Conservation (phyloP, 2,329 filamentous ascomycete genomes). For the Sporothrix humicola region DNA sequence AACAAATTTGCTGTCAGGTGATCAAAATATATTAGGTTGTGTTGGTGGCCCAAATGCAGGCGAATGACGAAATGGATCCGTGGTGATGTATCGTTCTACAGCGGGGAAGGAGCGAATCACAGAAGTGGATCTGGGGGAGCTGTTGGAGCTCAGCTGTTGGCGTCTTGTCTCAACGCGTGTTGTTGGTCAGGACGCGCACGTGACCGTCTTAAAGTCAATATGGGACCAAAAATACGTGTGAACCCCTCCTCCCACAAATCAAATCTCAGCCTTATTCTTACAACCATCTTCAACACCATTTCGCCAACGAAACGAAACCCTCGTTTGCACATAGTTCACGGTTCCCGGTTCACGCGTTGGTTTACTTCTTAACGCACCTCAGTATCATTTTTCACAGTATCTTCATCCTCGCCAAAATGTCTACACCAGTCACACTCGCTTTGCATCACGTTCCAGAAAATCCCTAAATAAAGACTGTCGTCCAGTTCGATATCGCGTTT, state of each 20-base stretch:
- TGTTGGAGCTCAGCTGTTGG: conserved; percentile 13
- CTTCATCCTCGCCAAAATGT: conserved; percentile 16
- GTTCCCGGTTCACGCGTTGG: not conserved
- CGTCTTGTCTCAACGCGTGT: not conserved
- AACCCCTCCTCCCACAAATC: not conserved
- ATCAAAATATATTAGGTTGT: not conserved
- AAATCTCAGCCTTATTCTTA: conserved; percentile 5
- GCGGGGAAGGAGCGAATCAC: conserved; percentile 1
- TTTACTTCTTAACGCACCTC: not conserved
- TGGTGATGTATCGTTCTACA: not conserved
- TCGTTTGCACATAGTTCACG: not conserved
- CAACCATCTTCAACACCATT: not conserved
- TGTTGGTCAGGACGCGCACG: not conserved
- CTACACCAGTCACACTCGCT: not conserved
- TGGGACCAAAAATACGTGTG: not conserved
- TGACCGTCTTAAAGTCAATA: not conserved
- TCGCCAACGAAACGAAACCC: not conserved
- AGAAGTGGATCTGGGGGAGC: conserved; percentile 11
- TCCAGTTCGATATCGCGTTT: not conserved
- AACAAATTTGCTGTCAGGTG: not conserved
- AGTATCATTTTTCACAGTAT: not conserved
- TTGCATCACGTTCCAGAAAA: conserved; percentile 5
- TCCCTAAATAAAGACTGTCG: not conserved
- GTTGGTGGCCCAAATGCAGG: not conserved
- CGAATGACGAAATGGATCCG: not conserved